Percentiles rank a stretch among this genome's conserved stretches.
These are phyloP conservation scores for Camelina hispida DNA, from an alignment of 345 rosid species.

Conservation along the genomic window DNA sequence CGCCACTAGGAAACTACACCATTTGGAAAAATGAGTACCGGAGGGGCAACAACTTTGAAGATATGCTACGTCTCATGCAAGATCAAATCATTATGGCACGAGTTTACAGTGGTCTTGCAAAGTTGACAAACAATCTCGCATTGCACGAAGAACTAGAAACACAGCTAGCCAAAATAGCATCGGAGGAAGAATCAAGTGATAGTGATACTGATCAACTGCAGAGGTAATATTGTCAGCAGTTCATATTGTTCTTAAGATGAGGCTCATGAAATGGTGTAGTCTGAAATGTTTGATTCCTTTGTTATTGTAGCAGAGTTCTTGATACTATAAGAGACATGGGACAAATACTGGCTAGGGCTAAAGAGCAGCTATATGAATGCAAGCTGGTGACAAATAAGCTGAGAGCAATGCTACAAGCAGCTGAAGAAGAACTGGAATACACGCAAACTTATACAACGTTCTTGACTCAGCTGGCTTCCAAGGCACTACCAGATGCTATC, in stretches of 20 bases:
- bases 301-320: conserved; percentile 53
- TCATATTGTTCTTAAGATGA: background rate
- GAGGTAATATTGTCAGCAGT: conserved; percentile 54
- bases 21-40: conserved; percentile 82
- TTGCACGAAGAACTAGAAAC: conserved; percentile 68
- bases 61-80: conserved; percentile 67
- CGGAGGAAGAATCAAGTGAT: conserved; percentile 65
- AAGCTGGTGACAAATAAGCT: conserved; percentile 85
- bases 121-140: conserved; percentile 60
- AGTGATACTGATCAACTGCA: conserved; percentile 63
- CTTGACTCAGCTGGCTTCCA: conserved; percentile 86
- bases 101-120: conserved; percentile 79
- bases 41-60: conserved; percentile 61
- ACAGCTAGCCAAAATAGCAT: conserved; percentile 62
- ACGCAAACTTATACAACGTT: conserved; percentile 81
- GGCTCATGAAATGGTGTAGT: background rate
- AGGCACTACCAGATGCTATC: conserved; percentile 81
- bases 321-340: conserved; percentile 83
- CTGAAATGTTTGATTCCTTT: conserved; percentile 3
- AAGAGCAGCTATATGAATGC: conserved; percentile 76
- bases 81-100: conserved; percentile 95
- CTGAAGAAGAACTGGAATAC: conserved; percentile 83
- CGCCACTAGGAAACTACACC: conserved; percentile 81
- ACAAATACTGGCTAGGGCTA: conserved; percentile 70
- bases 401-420: conserved; percentile 90